Evolutionary conservation across 2,329 filamentous ascomycete species (phyloP).

Genomic region (Cordyceps sp.): DNA sequence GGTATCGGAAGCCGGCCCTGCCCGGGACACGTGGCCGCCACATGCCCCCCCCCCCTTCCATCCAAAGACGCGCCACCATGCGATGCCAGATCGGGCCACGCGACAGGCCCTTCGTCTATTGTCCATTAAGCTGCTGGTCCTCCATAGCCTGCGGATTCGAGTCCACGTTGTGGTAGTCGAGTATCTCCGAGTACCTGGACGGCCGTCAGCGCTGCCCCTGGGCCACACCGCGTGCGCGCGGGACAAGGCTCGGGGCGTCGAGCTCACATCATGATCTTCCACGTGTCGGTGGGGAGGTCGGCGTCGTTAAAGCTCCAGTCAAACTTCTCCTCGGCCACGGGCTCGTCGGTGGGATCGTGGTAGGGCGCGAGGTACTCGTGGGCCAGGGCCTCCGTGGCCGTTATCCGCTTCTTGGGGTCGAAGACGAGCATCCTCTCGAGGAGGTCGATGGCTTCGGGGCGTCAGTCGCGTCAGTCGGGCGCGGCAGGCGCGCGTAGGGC

Average conservation of each 20-base stretch:
- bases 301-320: conserved; percentile 99
- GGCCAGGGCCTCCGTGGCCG: conserved; percentile 67
- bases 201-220: background rate
- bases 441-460: conserved; percentile 61
- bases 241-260: no score
- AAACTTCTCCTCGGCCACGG: conserved; percentile 90
- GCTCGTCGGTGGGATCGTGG: conserved; percentile 94
- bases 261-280: conserved; percentile 99
- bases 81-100: background rate
- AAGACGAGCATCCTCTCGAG: conserved; percentile 97
- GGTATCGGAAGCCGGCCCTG: conserved; percentile 2
- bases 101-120: conserved; percentile 9
- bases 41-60: conserved; percentile 3
- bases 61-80: conserved; percentile 2
- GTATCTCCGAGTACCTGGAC: conserved; percentile 88
- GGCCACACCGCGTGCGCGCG: background rate
- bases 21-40: background rate
- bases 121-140: conserved; percentile 17
- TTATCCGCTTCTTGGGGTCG: conserved; percentile 90
- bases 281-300: conserved; percentile 93
- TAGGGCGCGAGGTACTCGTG: conserved; percentile 94
- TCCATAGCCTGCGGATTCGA: conserved; percentile 22
- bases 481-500: background rate
- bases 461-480: background rate
- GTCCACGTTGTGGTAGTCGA: conserved; percentile 95